These are phyloP conservation scores for Blumeriella jaapii DNA, from an alignment of 2,329 filamentous ascomycete genomes.

Conservation along the genomic window DNA sequence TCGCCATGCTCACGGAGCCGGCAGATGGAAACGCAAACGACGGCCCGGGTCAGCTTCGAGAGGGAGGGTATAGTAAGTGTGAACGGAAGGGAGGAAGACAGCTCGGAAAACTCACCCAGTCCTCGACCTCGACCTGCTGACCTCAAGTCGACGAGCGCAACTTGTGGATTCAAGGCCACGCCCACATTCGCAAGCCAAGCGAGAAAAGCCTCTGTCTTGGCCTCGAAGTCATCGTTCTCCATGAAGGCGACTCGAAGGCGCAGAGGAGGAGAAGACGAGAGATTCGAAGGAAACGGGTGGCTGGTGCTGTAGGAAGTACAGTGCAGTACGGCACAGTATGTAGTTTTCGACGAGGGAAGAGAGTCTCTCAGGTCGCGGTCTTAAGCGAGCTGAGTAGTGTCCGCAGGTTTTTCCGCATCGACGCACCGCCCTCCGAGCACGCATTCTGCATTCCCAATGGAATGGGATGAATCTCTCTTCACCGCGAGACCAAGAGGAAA, in stretches of 20 bases:
- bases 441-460: too few species aligned
- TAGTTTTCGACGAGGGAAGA: too few species aligned
- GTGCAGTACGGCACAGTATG: background rate
- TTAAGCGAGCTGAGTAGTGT: background rate
- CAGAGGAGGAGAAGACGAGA: background rate
- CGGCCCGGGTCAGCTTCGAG: too few species aligned
- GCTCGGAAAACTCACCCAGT: conserved; percentile 38
- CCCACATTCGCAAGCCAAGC: conserved; percentile 43
- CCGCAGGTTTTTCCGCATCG: too few species aligned
- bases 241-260: conserved; percentile 9
- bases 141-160: conserved; percentile 46
- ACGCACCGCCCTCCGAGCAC: too few species aligned
- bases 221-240: conserved; percentile 30
- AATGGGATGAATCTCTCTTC: too few species aligned
- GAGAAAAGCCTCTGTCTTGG: conserved; percentile 39
- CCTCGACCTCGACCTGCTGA: conserved; percentile 45
- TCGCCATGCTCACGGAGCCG: background rate
- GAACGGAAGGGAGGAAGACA: background rate
- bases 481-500: too few species aligned
- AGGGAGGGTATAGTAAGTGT: too few species aligned
- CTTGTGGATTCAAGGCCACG: conserved; percentile 44
- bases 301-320: background rate
- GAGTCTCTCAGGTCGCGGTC: too few species aligned
- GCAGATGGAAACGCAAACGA: too few species aligned
- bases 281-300: background rate